phyloP scores from a whole-genome alignment of 106 monocot species.

The Hemerocallis citrina region DNA sequence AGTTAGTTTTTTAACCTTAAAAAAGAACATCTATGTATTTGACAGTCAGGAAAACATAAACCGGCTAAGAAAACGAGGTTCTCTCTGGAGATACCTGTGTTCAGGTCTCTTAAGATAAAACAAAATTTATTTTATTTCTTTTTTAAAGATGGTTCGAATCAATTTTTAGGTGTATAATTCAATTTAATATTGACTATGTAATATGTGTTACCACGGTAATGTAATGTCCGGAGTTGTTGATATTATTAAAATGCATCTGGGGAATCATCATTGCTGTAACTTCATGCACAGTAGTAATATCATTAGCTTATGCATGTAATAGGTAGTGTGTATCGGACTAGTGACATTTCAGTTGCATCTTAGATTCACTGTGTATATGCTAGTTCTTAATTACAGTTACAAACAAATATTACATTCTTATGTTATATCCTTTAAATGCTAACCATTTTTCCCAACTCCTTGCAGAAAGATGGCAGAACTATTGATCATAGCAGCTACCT shows the following conservation, averaged over 20 bases:
- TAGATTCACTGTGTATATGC: neutral
- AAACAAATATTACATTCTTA: neutral
- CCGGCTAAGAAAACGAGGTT: too few species aligned
- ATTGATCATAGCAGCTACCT: conserved; percentile 71
- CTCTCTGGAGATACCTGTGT: too few species aligned
- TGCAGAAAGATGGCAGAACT: conserved; percentile 82
- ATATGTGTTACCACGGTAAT: neutral
- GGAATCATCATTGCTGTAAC: neutral
- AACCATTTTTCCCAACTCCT: conserved; percentile 5
- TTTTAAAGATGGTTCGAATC: too few species aligned
- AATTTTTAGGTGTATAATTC: neutral
- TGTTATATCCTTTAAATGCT: neutral
- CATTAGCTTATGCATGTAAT: neutral
- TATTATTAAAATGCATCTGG: neutral
- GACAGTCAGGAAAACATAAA: too few species aligned
- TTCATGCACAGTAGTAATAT: neutral
- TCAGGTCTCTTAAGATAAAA: too few species aligned
- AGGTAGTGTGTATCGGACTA: too few species aligned
- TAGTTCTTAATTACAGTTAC: neutral
- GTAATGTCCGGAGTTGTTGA: neutral
- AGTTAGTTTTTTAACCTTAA: too few species aligned
- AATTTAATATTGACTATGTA: neutral
- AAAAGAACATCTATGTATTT: too few species aligned
- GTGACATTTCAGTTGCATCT: too few species aligned
- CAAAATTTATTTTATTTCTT: too few species aligned